Evolutionary conservation across 208 protist species (phyloP).

Genomic region (Trypanosoma grayi): DNA sequence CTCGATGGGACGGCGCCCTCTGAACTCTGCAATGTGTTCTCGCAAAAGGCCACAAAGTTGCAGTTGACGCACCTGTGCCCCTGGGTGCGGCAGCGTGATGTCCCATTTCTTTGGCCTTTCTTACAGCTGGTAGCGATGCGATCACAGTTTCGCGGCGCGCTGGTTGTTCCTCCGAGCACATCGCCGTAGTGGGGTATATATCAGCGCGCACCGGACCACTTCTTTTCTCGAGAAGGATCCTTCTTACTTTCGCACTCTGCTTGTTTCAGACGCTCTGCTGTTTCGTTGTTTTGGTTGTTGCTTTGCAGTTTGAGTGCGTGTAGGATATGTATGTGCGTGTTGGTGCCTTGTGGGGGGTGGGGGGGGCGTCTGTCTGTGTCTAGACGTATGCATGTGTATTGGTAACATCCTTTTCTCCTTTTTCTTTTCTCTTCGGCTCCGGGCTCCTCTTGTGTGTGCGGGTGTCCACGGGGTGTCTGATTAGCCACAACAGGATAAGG

Average conservation of each 20-base stretch:
- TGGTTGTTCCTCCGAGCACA: neutral
- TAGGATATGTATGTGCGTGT: no score
- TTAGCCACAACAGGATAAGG: neutral
- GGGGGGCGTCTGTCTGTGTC: neutral
- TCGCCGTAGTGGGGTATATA: slow-evolving; percentile 1
- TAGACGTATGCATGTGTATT: neutral
- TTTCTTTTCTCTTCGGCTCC: neutral
- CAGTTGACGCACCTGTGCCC: neutral
- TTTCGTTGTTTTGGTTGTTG: no score
- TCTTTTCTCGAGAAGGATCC: no score
- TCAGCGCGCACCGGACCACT: neutral
- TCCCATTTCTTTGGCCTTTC: neutral
- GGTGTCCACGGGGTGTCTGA: neutral
- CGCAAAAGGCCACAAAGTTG: neutral
- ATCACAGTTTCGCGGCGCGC: neutral
- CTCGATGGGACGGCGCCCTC: neutral
- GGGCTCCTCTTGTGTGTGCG: neutral
- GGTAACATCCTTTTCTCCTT: neutral
- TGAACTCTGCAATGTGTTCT: no score
- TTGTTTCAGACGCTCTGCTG: no score
- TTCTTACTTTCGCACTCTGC: no score
- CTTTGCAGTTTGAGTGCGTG: no score
- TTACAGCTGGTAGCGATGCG: slow-evolving; percentile 13
- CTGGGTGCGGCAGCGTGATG: neutral
- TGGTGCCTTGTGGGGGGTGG: no score